Evolutionary conservation across 139 green algal species (phyloP).

Genomic region (Coelastrella sp.): DNA sequence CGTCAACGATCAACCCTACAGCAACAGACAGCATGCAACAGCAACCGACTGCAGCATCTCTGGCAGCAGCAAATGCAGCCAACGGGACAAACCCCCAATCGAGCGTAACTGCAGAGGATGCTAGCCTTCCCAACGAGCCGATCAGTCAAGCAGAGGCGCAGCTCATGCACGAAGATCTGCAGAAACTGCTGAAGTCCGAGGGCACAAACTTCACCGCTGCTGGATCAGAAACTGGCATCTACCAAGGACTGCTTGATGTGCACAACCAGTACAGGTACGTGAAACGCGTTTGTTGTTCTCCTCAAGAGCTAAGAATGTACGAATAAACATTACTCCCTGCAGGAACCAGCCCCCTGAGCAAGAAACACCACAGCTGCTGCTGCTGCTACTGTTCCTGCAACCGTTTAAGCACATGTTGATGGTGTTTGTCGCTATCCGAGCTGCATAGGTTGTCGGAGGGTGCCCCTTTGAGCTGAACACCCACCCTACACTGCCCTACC

Average conservation of each 20-base stretch:
- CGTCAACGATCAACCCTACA: not conserved
- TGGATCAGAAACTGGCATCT: not conserved
- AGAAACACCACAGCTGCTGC: no score
- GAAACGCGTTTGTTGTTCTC: not conserved
- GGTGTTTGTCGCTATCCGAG: no score
- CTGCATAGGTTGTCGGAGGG: no score
- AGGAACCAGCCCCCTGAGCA: no score
- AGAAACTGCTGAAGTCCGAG: not conserved
- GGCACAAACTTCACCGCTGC: not conserved
- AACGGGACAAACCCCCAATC: not conserved
- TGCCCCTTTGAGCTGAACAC: no score
- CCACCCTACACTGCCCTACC: no score
- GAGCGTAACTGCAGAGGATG: not conserved
- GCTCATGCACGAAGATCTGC: not conserved
- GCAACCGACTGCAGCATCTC: not conserved
- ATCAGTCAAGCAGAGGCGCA: not conserved
- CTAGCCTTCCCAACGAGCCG: not conserved
- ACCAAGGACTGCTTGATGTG: not conserved
- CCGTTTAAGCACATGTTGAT: no score
- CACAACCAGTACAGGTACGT: not conserved
- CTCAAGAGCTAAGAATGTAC: no score
- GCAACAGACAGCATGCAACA: not conserved
- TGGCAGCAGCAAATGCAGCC: not conserved
- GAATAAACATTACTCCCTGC: no score
- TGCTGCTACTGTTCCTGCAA: no score